Evolutionary conservation across 2,329 filamentous ascomycete genomes (phyloP).

Genomic region (Colletotrichum sp.): DNA sequence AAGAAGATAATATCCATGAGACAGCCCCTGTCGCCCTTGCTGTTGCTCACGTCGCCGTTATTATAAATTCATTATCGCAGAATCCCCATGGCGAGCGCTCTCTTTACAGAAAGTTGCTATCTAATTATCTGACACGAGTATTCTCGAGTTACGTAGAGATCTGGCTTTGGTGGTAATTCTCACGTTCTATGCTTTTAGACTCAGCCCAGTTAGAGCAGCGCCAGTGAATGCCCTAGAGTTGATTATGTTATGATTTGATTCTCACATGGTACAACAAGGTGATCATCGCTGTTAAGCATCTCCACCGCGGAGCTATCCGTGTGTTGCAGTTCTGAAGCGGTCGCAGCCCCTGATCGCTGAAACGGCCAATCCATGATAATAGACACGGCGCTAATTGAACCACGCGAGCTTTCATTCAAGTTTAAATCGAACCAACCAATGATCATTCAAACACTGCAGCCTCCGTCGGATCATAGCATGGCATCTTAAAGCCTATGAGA

Average conservation of each 20-base stretch:
- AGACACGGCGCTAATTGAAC: not conserved
- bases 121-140: too few relatives aligned
- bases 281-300: not conserved
- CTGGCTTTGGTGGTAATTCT: not conserved
- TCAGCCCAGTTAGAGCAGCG: fast-evolving
- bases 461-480: not conserved
- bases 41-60: too few relatives aligned
- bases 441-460: not conserved
- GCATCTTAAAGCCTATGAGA: not conserved
- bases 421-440: not conserved
- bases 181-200: not conserved
- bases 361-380: not conserved
- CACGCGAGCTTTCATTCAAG: not conserved
- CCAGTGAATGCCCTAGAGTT: fast-evolving
- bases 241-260: not conserved
- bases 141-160: too few relatives aligned
- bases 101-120: too few relatives aligned
- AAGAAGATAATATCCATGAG: too few relatives aligned
- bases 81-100: too few relatives aligned
- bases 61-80: too few relatives aligned
- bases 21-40: too few relatives aligned
- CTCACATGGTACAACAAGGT: not conserved
- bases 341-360: not conserved
- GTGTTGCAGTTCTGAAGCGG: not conserved
- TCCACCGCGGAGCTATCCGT: not conserved